Evolutionary conservation across 2,329 filamentous ascomycete genomes (phyloP).

Genomic region (Tolypocladium cylindrosporum): DNA sequence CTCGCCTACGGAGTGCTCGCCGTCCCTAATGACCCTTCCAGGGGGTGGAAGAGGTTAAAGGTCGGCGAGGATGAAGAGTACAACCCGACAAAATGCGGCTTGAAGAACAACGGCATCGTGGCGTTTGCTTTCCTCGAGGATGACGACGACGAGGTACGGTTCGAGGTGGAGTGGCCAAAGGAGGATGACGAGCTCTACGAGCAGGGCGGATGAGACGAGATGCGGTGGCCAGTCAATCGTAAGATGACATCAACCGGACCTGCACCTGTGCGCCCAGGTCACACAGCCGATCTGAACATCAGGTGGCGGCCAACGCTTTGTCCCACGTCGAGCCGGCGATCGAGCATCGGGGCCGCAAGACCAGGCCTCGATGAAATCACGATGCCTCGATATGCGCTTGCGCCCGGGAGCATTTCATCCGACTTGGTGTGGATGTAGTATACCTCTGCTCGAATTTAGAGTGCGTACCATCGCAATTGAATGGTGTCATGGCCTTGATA

Average conservation of each 20-base stretch:
- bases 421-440: not conserved
- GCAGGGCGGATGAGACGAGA: slow-evolving; percentile 4
- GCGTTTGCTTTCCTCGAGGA: slow-evolving; percentile 35
- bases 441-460: not conserved
- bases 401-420: not conserved
- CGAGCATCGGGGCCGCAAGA: not conserved
- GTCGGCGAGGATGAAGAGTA: slow-evolving; percentile 22
- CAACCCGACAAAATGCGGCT: slow-evolving; percentile 29
- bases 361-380: not conserved
- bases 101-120: slow-evolving; percentile 37
- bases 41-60: slow-evolving; percentile 40
- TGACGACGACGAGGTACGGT: slow-evolving; percentile 24
- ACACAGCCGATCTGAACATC: not conserved
- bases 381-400: not conserved
- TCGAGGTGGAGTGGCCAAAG: slow-evolving; percentile 35
- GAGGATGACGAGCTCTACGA: slow-evolving; percentile 30
- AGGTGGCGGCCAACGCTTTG: not conserved
- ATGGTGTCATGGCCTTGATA: not conserved
- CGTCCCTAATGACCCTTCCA: slow-evolving; percentile 30
- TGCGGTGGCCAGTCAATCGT: not conserved
- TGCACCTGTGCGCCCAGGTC: not conserved
- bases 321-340: not conserved
- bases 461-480: not conserved
- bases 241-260: not conserved
- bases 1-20: slow-evolving; percentile 38